phyloP scores from a whole-genome alignment of 495 filamentous ascomycete species.

The Penicillium canariense region DNA sequence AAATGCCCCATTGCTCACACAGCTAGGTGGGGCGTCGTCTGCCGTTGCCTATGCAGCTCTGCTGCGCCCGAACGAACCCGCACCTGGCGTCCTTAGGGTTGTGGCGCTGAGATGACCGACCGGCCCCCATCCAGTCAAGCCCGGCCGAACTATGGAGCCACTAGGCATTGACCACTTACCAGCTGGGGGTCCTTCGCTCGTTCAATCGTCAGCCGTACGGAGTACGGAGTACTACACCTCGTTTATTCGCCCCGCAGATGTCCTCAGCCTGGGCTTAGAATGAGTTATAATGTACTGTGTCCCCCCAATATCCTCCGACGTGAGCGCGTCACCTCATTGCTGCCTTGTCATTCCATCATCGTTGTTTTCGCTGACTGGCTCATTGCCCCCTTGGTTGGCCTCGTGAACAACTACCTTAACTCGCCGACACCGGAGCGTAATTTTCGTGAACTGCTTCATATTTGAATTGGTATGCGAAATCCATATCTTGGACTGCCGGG shows the following conservation, averaged over 20 bases:
- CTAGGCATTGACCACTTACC: not conserved
- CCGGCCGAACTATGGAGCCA: slow-evolving; percentile 9
- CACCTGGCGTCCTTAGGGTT: slow-evolving; percentile 13
- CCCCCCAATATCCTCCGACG: not conserved
- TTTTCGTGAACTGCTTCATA: not conserved
- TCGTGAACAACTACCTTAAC: not conserved
- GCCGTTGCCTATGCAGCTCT: slow-evolving; percentile 9
- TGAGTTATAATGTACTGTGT: not conserved
- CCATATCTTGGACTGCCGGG: not conserved
- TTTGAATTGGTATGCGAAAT: slow-evolving; percentile 6
- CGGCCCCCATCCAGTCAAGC: slow-evolving; percentile 8
- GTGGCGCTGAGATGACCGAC: slow-evolving; percentile 16
- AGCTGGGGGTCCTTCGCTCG: slow-evolving; percentile 8
- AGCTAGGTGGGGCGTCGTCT: slow-evolving; percentile 22
- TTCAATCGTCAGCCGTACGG: not conserved
- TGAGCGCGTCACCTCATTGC: not conserved
- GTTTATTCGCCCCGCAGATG: no score
- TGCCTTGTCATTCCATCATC: not conserved
- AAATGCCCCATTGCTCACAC: slow-evolving; percentile 11
- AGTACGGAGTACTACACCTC: not conserved
- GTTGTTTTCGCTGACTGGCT: not conserved
- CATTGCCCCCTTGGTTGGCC: not conserved
- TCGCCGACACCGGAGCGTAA: not conserved
- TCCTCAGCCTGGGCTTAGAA: not conserved
- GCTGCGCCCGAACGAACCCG: slow-evolving; percentile 2